A percentile compares a stretch with the other conserved stretches of the same genome.
These are phyloP conservation scores for Eucalyptus victrix DNA, from an alignment of 345 rosid species.

Conservation along the genomic window DNA sequence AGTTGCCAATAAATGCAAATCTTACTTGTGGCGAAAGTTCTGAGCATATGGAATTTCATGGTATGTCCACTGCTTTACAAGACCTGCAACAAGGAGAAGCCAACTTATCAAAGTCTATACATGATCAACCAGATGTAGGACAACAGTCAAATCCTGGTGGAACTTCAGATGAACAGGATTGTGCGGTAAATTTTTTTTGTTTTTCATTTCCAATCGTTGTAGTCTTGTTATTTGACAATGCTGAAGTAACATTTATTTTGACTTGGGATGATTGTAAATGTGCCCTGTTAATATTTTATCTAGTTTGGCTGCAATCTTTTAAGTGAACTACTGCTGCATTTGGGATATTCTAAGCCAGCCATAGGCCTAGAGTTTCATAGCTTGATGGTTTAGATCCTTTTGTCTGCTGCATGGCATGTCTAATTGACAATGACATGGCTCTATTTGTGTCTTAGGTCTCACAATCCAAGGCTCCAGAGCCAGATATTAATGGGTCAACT, in stretches of 20 bases:
- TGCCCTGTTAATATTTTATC: neutral
- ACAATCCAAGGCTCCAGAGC: neutral
- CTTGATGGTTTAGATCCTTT: neutral
- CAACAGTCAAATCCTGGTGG: slow-evolving; percentile 8
- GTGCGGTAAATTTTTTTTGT: slow-evolving; percentile 10
- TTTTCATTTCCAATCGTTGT: neutral
- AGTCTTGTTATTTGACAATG: neutral
- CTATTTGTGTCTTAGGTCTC: neutral
- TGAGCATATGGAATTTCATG: slow-evolving; percentile 26
- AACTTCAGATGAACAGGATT: slow-evolving; percentile 1
- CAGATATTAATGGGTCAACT: neutral
- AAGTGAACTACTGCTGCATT: neutral
- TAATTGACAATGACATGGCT: neutral
- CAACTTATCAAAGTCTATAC: slow-evolving; percentile 8
- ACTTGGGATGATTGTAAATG: neutral
- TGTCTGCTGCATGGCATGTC: neutral
- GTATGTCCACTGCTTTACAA: slow-evolving; percentile 16
- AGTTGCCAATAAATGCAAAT: slow-evolving; percentile 26
- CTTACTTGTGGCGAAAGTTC: slow-evolving; percentile 40
- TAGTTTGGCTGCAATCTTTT: neutral
- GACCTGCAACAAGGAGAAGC: slow-evolving; percentile 31
- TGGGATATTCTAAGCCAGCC: neutral
- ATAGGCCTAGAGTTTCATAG: neutral
- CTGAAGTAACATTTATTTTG: neutral
- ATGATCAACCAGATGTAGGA: slow-evolving; percentile 10